These are phyloP conservation scores for Kalaharituber pfeilii DNA, from an alignment of 2,329 filamentous ascomycete genomes.

Conservation along the genomic window DNA sequence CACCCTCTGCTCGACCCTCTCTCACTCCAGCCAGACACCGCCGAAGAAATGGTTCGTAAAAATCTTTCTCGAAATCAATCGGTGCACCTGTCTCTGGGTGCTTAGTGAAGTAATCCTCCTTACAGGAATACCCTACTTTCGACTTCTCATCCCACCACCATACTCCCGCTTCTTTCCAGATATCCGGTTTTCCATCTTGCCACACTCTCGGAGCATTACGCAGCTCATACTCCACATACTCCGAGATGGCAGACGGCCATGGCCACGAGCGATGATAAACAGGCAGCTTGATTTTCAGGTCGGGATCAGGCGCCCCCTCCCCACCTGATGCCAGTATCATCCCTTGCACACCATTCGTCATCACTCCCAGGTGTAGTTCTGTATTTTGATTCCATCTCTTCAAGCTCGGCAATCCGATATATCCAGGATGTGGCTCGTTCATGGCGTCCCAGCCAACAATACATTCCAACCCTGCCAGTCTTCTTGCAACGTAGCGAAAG, in stretches of 20 bases:
- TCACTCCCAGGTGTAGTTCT: conserved; percentile 30
- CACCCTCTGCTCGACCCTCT: not conserved
- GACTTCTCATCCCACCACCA: conserved; percentile 26
- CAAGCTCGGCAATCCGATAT: conserved; percentile 29
- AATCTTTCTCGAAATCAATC: conserved; percentile 31
- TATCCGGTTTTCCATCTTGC: conserved; percentile 21
- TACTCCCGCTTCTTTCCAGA: conserved; percentile 30
- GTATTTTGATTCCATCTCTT: conserved; percentile 31
- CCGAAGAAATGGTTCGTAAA: conserved; percentile 29
- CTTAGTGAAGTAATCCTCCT: conserved; percentile 27
- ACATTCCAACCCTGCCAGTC: conserved; percentile 26
- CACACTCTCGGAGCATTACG: conserved; percentile 6
- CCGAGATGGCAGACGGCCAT: conserved; percentile 28
- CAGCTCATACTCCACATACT: conserved; percentile 22
- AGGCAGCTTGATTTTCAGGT: not conserved
- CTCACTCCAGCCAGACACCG: conserved; percentile 20
- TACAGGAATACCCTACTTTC: conserved; percentile 20
- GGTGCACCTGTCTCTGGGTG: conserved; percentile 28
- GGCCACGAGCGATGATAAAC: conserved; percentile 32
- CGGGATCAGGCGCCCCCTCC: conserved; percentile 24
- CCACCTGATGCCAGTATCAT: conserved; percentile 30
- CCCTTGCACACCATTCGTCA: conserved; percentile 27
- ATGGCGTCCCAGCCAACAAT: conserved; percentile 30
- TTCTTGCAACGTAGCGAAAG: conserved; percentile 59
- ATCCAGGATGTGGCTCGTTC: conserved; percentile 31